Conservation (phyloP, 306 rosid genomes). For the Vigna trinervia region DNA sequence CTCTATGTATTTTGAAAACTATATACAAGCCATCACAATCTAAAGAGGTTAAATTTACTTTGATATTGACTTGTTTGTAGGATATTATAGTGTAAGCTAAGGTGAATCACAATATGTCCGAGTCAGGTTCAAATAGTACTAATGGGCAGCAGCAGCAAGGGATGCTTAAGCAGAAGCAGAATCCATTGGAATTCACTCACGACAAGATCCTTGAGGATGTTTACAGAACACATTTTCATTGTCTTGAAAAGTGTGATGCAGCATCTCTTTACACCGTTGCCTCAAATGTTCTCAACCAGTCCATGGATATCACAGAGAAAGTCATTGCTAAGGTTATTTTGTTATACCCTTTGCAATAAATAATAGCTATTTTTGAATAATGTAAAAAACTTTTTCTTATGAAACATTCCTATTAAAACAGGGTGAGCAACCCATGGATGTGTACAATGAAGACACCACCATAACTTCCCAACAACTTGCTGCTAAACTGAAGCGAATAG, state of each 20-base stretch:
- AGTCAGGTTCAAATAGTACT: neutral
- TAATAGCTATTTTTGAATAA: neutral
- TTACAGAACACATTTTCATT: conserved; percentile 43
- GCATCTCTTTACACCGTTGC: conserved; percentile 43
- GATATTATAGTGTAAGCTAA: neutral
- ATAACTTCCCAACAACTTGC: conserved; percentile 23
- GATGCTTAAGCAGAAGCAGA: conserved; percentile 2
- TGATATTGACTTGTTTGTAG: neutral
- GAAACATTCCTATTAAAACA: neutral
- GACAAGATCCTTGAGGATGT: conserved; percentile 38
- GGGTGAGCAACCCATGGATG: conserved; percentile 2
- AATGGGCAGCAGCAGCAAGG: conserved; percentile 22
- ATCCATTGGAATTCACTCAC: conserved; percentile 37
- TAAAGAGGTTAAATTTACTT: neutral
- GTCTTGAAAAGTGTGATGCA: conserved; percentile 41
- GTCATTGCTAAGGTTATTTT: conserved; percentile 23
- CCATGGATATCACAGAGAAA: conserved; percentile 9
- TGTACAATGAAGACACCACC: conserved; percentile 8
- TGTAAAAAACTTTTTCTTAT: too few relatives aligned
- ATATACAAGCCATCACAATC: conserved; percentile 8
- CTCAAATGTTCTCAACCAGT: conserved; percentile 35
- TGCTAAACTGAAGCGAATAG: conserved; percentile 41
- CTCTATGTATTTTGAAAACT: neutral
- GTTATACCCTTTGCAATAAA: neutral
- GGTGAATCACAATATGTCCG: neutral